A percentile compares a stretch with the other conserved stretches of the same genome.
Evolutionary conservation across 352 stramenopile species (phyloP).

Genomic region (Globisporangium barbulae): DNA sequence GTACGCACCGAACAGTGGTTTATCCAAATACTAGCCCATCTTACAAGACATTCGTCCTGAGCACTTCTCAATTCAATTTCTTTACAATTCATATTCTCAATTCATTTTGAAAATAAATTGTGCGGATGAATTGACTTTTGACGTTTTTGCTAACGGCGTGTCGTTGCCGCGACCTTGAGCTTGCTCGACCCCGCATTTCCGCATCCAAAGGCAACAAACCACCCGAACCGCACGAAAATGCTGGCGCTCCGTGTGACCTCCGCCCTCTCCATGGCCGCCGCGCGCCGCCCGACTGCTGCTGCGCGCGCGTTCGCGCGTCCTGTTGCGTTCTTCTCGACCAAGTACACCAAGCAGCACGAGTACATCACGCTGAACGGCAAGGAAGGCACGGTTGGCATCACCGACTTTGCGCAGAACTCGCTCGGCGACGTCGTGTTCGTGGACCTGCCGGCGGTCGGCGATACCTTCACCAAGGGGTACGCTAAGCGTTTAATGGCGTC

Average conservation of each 20-base stretch:
- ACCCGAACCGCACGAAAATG: slow-evolving; percentile 6
- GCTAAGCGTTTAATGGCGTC: slow-evolving; percentile 3
- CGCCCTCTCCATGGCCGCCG: slow-evolving; percentile 52
- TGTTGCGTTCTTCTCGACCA: slow-evolving; percentile 73
- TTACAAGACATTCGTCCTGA: no score
- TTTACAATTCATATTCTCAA: no score
- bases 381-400: slow-evolving; percentile 94
- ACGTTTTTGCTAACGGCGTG: background rate
- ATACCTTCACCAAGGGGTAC: slow-evolving; percentile 92
- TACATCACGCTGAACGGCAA: slow-evolving; percentile 81
- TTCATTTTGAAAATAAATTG: no score
- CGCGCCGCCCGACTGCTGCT: slow-evolving; percentile 26
- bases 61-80: no score
- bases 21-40: background rate
- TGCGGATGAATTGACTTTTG: no score
- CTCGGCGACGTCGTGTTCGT: slow-evolving; percentile 98
- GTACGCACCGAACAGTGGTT: background rate
- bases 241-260: slow-evolving; percentile 58
- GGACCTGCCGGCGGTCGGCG: slow-evolving; percentile 93
- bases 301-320: slow-evolving; percentile 42
- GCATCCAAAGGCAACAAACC: background rate
- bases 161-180: background rate
- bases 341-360: slow-evolving; percentile 86
- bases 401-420: slow-evolving; percentile 96
- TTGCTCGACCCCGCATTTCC: background rate